phyloP scores from a whole-genome alignment of 169 alveolate species.

The Cryptosporidium sp. region DNA sequence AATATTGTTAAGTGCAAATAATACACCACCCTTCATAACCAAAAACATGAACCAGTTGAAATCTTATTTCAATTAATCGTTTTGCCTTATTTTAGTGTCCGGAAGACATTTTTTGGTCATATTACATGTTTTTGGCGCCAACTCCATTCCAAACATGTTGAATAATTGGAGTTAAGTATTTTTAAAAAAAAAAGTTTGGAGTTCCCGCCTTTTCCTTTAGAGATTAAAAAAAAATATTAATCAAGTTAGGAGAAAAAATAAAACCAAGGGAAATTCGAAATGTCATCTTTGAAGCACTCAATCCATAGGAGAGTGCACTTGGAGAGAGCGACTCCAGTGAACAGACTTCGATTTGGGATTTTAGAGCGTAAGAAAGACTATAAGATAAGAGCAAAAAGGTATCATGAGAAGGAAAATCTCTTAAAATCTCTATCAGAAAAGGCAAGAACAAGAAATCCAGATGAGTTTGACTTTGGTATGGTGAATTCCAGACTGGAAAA shows the following conservation, averaged over 20 bases:
- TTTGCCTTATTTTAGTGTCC: no score
- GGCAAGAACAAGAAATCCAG: slow-evolving; percentile 74
- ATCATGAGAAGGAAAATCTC: slow-evolving; percentile 71
- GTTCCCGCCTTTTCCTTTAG: background rate
- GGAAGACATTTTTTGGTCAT: no score
- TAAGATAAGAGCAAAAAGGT: slow-evolving; percentile 61
- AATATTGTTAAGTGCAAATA: no score
- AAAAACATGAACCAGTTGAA: no score
- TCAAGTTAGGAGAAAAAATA: background rate
- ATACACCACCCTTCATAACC: background rate
- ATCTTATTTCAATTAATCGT: background rate
- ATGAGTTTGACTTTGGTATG: slow-evolving; percentile 70
- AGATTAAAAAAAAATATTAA: background rate
- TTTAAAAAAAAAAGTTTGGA: no score
- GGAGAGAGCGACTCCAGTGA: slow-evolving; percentile 72
- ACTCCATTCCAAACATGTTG: background rate
- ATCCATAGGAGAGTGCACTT: slow-evolving; percentile 70
- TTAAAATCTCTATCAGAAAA: slow-evolving; percentile 53
- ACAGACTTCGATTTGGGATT: slow-evolving; percentile 58
- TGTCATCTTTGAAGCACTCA: slow-evolving; percentile 73
- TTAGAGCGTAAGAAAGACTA: slow-evolving; percentile 66
- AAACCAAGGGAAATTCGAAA: background rate
- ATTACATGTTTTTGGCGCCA: background rate
- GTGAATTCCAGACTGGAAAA: slow-evolving; percentile 49
- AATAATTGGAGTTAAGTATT: no score